phyloP scores from a whole-genome alignment of 805 yeast species.

The Yarrowia bubula region DNA sequence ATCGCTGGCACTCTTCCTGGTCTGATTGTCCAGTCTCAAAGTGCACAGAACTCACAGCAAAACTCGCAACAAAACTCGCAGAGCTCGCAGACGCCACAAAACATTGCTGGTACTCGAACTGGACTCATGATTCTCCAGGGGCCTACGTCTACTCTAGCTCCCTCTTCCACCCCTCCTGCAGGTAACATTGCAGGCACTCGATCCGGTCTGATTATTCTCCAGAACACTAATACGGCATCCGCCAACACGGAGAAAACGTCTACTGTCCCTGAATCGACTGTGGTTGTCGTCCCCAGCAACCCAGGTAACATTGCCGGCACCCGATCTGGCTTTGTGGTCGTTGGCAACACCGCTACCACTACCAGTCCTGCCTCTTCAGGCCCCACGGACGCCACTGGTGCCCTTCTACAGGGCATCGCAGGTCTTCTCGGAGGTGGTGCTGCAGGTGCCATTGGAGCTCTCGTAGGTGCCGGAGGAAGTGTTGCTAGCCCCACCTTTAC shows the following conservation, averaged over 20 bases:
- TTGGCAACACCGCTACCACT: neutral
- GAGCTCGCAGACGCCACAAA: neutral
- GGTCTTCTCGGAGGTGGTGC: conserved; percentile 17
- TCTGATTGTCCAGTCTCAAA: neutral
- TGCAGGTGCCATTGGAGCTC: neutral
- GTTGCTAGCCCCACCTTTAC: neutral
- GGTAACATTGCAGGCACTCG: conserved; percentile 9
- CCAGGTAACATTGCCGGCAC: neutral
- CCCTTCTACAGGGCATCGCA: neutral
- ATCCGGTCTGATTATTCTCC: conserved; percentile 2
- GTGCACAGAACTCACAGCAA: neutral
- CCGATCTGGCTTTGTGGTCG: neutral
- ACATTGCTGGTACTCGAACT: conserved; percentile 20
- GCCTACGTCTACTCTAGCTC: neutral
- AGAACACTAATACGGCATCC: conserved; percentile 1
- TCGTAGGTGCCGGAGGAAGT: neutral
- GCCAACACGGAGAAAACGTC: neutral
- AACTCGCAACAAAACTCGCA: too few relatives aligned
- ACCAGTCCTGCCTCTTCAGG: neutral
- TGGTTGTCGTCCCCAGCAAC: neutral
- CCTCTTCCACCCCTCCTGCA: neutral
- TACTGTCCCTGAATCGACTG: neutral
- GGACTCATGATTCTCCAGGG: neutral
- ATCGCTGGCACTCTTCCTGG: neutral
- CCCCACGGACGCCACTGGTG: neutral